A percentile compares a stretch with the other conserved stretches of the same genome.
phyloP scores from a whole-genome alignment of 345 rosid genomes.

The Sonneratia alba region DNA sequence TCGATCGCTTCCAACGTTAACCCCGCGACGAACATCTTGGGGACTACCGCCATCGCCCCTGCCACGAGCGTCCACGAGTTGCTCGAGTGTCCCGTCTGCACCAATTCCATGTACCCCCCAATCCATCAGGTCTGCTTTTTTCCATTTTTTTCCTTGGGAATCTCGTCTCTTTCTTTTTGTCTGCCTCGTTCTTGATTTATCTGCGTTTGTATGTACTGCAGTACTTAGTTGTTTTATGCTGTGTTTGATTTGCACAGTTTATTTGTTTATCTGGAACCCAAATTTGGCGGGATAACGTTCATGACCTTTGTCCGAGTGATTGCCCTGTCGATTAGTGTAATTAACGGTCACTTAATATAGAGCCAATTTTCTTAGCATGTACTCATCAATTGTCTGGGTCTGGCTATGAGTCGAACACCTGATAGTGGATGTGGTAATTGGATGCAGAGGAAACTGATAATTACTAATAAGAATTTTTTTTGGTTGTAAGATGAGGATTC shows the following conservation, averaged over 20 bases:
- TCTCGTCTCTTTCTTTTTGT: neutral
- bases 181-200: neutral
- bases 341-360: neutral
- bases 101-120: slow-evolving; percentile 98
- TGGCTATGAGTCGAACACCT: neutral
- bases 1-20: neutral
- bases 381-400: neutral
- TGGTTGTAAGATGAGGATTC: too few species aligned
- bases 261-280: neutral
- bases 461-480: too few species aligned
- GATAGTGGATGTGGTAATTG: neutral
- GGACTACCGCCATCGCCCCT: slow-evolving; percentile 55
- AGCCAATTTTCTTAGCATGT: neutral
- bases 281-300: neutral
- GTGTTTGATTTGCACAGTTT: neutral
- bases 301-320: neutral
- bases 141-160: neutral
- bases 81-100: slow-evolving; percentile 96
- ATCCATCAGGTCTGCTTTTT: slow-evolving; percentile 72
- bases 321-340: neutral
- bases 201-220: neutral
- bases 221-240: neutral
- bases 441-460: neutral
- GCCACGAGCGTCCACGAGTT: slow-evolving; percentile 91
- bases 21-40: slow-evolving; percentile 30